A percentile compares a stretch with the other conserved stretches of the same genome.
phyloP scores from a whole-genome alignment of 257 asterid species.

The Nicotiana paniculata region DNA sequence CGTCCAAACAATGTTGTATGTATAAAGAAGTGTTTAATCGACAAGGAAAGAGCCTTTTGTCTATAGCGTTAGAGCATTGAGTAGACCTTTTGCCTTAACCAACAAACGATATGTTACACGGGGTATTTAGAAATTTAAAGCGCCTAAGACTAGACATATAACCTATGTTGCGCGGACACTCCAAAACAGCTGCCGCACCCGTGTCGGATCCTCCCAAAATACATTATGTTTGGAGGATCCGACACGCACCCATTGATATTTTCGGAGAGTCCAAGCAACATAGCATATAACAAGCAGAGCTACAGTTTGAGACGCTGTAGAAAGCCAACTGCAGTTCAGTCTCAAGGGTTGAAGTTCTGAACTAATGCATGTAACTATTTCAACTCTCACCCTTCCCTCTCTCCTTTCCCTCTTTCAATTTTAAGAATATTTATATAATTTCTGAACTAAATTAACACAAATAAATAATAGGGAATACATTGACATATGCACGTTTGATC shows the following conservation, averaged over 20 bases:
- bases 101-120: neutral
- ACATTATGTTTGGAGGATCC: too few relatives aligned
- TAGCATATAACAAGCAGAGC: neutral
- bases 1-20: neutral
- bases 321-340: too few relatives aligned
- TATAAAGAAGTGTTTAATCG: neutral
- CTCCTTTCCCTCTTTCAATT: too few relatives aligned
- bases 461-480: neutral
- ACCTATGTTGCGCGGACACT: too few relatives aligned
- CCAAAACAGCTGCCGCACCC: too few relatives aligned
- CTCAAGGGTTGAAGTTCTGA: neutral
- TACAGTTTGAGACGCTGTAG: neutral
- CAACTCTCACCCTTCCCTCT: too few relatives aligned
- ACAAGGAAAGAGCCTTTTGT: too few relatives aligned
- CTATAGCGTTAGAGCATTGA: neutral
- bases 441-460: neutral
- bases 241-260: too few relatives aligned
- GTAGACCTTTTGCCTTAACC: neutral
- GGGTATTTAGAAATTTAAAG: neutral
- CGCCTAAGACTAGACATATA: too few relatives aligned
- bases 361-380: neutral
- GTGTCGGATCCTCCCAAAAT: too few relatives aligned
- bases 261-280: too few relatives aligned
- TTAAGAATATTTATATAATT: neutral
- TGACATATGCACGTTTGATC: neutral